These are phyloP conservation scores for Trypanosoma mega DNA, from an alignment of 208 protist species.

Conservation along the genomic window DNA sequence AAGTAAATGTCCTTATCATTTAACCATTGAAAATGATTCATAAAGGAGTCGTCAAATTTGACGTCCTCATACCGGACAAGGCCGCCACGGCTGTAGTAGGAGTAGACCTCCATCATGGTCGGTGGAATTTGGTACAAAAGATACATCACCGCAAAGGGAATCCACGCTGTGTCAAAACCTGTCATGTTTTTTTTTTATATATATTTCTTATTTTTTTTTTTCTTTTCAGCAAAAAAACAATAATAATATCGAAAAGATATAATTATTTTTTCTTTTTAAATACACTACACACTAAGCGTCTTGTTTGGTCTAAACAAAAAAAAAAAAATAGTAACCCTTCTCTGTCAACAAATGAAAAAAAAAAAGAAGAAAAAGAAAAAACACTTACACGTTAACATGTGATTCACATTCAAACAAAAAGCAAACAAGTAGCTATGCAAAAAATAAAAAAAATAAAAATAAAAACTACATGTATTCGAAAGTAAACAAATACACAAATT, in stretches of 20 bases:
- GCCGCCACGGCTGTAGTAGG: conserved; percentile 88
- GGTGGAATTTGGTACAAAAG: conserved; percentile 85
- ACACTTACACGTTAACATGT: neutral
- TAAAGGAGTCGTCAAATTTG: conserved; percentile 86
- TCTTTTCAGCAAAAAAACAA: neutral
- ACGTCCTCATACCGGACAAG: conserved; percentile 81
- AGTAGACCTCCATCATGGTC: conserved; percentile 91
- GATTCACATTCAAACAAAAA: neutral
- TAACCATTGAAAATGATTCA: conserved; percentile 55
- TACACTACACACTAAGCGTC: neutral
- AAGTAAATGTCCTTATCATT: conserved; percentile 78
- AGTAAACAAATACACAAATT: neutral
- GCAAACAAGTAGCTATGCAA: neutral
- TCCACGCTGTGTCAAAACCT: conserved; percentile 76
- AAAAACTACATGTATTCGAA: neutral
- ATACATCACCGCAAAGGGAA: conserved; percentile 86
- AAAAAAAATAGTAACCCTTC: neutral
- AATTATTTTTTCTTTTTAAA: conserved; percentile 8
- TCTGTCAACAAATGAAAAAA: neutral
- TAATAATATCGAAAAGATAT: neutral
- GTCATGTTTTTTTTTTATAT: conserved; percentile 41
- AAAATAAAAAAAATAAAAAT: conserved; percentile 5
- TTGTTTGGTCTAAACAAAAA: neutral
- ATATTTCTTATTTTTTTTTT: neutral
- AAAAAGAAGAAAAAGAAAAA: neutral